Evolutionary conservation across 2,329 filamentous ascomycete species (phyloP).

Genomic region (Elsinoe arachidis): DNA sequence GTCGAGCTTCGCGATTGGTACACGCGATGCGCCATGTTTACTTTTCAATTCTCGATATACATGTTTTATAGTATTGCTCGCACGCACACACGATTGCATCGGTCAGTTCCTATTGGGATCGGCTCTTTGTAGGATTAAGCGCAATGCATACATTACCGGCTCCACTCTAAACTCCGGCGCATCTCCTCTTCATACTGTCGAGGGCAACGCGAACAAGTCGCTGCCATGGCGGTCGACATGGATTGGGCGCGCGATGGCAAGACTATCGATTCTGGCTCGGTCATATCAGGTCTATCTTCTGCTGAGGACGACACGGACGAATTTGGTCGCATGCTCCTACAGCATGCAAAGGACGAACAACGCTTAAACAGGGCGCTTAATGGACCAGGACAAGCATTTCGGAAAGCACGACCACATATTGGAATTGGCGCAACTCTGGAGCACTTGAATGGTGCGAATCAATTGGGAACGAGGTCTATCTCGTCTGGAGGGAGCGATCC

Average conservation of each 20-base stretch:
- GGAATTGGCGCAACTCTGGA: constrained; percentile 35
- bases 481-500: constrained; percentile 11
- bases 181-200: not conserved
- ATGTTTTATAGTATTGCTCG: not conserved
- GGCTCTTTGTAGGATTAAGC: not conserved
- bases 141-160: not conserved
- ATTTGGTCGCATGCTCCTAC: constrained; percentile 37
- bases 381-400: constrained; percentile 30
- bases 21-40: constrained; percentile 7
- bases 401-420: constrained; percentile 34
- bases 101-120: not conserved
- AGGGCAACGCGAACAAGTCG: not conserved
- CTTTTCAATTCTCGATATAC: not conserved
- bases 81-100: not conserved
- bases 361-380: constrained; percentile 30
- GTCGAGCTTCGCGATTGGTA: not conserved
- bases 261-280: constrained; percentile 20
- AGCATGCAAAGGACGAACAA: constrained; percentile 34
- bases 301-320: constrained; percentile 39
- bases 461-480: constrained; percentile 9
- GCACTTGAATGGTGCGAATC: constrained; percentile 31
- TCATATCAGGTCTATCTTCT: constrained; percentile 29
- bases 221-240: constrained; percentile 5
- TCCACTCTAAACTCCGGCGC: not conserved
- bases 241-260: constrained; percentile 11